These are phyloP conservation scores for Stylosanthes scabra DNA, from an alignment of 331 rosid species.

Conservation along the genomic window DNA sequence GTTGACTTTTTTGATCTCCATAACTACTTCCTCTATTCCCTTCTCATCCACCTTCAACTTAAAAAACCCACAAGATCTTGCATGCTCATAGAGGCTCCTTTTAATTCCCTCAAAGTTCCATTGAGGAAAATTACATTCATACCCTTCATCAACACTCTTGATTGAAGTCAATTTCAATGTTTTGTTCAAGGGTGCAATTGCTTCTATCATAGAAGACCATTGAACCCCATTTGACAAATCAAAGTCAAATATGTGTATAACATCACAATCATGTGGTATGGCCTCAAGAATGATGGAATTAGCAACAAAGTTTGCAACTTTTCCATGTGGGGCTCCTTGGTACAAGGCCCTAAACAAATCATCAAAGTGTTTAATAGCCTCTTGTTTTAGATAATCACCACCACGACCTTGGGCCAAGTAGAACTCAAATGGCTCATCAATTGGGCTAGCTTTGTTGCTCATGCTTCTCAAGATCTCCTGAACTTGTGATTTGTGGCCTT, in stretches of 20 bases:
- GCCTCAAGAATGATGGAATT: conserved; percentile 58
- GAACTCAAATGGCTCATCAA: conserved; percentile 45
- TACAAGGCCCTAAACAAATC: conserved; percentile 44
- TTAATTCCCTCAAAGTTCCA: conserved; percentile 42
- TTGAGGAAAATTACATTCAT: conserved; percentile 1
- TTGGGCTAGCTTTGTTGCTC: conserved; percentile 46
- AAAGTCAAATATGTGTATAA: conserved; percentile 54
- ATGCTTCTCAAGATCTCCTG: conserved; percentile 45
- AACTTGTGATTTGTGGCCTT: conserved; percentile 39
- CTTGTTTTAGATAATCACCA: conserved; percentile 48
- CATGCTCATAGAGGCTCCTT: conserved; percentile 42
- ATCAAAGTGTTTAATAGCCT: conserved; percentile 46
- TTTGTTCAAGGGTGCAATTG: conserved; percentile 36
- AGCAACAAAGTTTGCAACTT: conserved; percentile 52
- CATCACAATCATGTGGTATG: conserved; percentile 47
- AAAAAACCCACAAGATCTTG: conserved; percentile 35
- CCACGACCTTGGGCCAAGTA: conserved; percentile 35
- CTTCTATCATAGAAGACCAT: conserved; percentile 53
- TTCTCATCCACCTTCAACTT: conserved; percentile 47
- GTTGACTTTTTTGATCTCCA: conserved; percentile 42
- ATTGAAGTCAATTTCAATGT: conserved; percentile 50
- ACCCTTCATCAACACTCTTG: conserved; percentile 35
- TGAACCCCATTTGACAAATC: conserved; percentile 56
- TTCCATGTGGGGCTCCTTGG: conserved; percentile 54
- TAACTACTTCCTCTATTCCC: conserved; percentile 41